Evolutionary conservation across 1,284 basidiomycete genomes (phyloP), one percentile per base, ranked within the genome.

Genomic region (Caloboletus firmus): DNA sequence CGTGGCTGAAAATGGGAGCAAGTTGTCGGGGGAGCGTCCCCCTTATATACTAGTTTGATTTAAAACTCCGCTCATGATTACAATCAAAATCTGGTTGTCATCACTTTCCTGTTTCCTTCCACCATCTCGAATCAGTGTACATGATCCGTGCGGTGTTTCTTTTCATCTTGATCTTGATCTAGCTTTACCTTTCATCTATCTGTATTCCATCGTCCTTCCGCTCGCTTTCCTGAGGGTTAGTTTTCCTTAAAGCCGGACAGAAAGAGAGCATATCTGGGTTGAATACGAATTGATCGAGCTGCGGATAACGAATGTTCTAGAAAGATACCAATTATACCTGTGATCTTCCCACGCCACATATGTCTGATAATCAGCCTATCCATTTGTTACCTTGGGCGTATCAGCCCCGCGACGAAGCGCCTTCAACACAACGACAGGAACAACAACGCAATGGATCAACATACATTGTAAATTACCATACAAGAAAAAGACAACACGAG

Each of bases 21-120:
- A 57, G 18, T 18, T 2, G 52, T 45, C 49, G 57, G 55, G 51
- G 28, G 41, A 47, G 43, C 45, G 36, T 20, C 51, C 46, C 17
- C 26, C 20, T 70, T 70, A 72, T 70, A 70, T 70, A 73, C 31
- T 54, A 11, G 18, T 49, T 4, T 3, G 0, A 58, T 49, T 70
- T 69, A 0, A 68, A 62, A 65, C 68, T 69, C 68, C 70, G 68
- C 61, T 55, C 12, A 66, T 53, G 56, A 64, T 57, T 55, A 66
- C 62, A 11, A 52, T 59, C 50, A 49, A 11, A 53, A 55, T 47
- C 30, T 20, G 30, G 18, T 34, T 52, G 32, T 30, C 34, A 35
- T 15, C 20, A 37, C 63, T 63, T 53, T 70, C 54, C 43, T 55
- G 58, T 60, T 54, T 52, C 66, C 62, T 54, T 52, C 66, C 66